phyloP scores from a whole-genome alignment of 176 grass and related monocot genomes.

The Alopecurus myosuroides region DNA sequence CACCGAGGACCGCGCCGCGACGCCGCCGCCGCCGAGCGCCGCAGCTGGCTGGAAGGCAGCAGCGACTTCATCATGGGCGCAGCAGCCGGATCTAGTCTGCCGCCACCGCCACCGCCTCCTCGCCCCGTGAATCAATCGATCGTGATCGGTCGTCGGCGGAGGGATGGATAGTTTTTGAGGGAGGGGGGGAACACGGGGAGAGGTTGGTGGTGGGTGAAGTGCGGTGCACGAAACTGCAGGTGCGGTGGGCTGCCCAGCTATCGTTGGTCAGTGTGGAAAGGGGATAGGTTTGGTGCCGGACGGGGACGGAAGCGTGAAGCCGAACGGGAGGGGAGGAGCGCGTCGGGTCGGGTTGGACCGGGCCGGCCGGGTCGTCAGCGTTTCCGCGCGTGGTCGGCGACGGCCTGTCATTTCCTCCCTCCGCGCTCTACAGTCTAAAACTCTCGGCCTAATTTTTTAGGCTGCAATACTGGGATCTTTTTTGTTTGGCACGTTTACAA shows the following conservation, averaged over 20 bases:
- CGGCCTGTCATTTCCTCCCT: not conserved
- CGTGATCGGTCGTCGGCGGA: not conserved
- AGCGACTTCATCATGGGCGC: conserved; percentile 58
- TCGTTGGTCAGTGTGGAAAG: conserved; percentile 30
- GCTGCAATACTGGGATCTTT: not conserved
- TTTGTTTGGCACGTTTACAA: not conserved
- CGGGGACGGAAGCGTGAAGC: conserved; percentile 31
- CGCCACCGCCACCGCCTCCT: not conserved
- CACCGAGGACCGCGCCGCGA: not conserved
- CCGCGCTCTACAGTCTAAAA: not conserved
- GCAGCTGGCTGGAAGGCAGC: conserved; percentile 41
- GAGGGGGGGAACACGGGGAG: not conserved
- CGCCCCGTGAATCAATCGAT: not conserved
- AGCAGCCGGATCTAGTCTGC: conserved; percentile 23
- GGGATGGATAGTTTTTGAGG: not conserved
- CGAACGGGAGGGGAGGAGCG: not conserved
- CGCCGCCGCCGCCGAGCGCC: conserved; percentile 8
- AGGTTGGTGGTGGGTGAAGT: conserved; percentile 34
- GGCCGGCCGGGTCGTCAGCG: not conserved
- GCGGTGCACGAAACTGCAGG: conserved; percentile 51
- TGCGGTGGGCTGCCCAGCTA: conserved; percentile 26
- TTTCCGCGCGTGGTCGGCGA: conserved; percentile 8
- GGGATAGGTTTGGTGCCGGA: conserved; percentile 42
- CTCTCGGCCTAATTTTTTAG: no score
- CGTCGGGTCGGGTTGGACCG: not conserved